phyloP scores from a whole-genome alignment of 1,139 yeast species.

The Candida freyschussii region DNA sequence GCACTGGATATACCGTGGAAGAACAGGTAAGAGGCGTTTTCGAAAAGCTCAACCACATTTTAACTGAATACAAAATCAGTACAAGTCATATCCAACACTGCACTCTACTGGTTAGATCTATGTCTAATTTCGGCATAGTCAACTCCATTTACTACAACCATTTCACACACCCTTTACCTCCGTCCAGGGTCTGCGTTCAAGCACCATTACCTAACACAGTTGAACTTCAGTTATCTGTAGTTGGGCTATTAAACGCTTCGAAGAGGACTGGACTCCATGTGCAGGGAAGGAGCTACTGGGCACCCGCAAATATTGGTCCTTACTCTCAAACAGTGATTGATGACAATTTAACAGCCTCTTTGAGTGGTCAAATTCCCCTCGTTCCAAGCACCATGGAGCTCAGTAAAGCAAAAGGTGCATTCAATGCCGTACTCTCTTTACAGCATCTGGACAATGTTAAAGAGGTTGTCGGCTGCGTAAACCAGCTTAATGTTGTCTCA shows the following conservation, averaged over 20 bases:
- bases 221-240: slow-evolving; percentile 56
- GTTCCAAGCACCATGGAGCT: slow-evolving; percentile 66
- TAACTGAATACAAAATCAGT: slow-evolving; percentile 28
- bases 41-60: slow-evolving; percentile 32
- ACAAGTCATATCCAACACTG: slow-evolving; percentile 50
- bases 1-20: slow-evolving; percentile 30
- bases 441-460: slow-evolving; percentile 73
- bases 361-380: slow-evolving; percentile 94
- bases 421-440: slow-evolving; percentile 52
- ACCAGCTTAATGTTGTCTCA: slow-evolving; percentile 48
- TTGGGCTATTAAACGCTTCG: slow-evolving; percentile 32
- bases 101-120: slow-evolving; percentile 56
- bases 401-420: slow-evolving; percentile 18
- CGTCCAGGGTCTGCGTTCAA: slow-evolving; percentile 82
- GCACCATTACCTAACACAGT: slow-evolving; percentile 40
- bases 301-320: slow-evolving; percentile 97
- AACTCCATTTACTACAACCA: slow-evolving; percentile 53
- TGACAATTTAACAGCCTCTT: slow-evolving; percentile 44
- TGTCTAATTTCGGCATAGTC: slow-evolving; percentile 56
- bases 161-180: slow-evolving; percentile 66
- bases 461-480: slow-evolving; percentile 42
- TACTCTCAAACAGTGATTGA: slow-evolving; percentile 74
- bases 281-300: slow-evolving; percentile 93
- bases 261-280: slow-evolving; percentile 72
- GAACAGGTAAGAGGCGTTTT: slow-evolving; percentile 49